Base-by-base conservation (phyloP, 176 grass and related monocot species). In the Phoenix roebelenii region DNA sequence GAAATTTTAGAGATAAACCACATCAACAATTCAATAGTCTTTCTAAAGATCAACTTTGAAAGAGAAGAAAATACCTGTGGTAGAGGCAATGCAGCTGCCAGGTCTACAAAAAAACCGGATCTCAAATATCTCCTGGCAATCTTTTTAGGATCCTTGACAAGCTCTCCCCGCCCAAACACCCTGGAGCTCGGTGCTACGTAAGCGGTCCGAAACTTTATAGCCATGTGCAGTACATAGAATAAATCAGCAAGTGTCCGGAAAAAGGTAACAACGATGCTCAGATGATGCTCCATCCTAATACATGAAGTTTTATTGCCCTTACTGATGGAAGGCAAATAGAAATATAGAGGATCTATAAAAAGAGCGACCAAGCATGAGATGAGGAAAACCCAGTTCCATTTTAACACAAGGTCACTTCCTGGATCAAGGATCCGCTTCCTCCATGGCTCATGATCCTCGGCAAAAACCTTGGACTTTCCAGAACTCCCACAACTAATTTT, bases 281-380 rank as follows among this genome's bases (percentile, higher is more conserved):
- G 63, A 32, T 49, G 69, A 16, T 4, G 64, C 24, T 98, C 93
- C 7, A 76, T 83, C 58, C 65, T 76, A 9, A 98, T 49, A 68
- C 87, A 92, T 0, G 78, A 79, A 10, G 49, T 69, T 16, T 15
- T n/a, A 50, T 54, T 2, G 5, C 3, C 15, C 1, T 80, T 75
- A 65, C 60, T 25, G 55, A 89, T 69, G 60, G 66, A 70, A 23
- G 93, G 93, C 60, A 98, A 78, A 63, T 98, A 98, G 70, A 88
- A 98, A 67, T 92, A 98, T 25, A 98, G 59, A 14, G 93, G 93
- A 64, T 98, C 93, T 67, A 88, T 85, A 54, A 98, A 98, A 66
- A 98, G 76, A 32, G 87, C 84, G 59, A 80, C 54, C 57, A 89
- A 73, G 73, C 79, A 85, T 20, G 79, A 91, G 51, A 76, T 52